Conservation (phyloP, 352 stramenopile genomes). For the Globisporangium alternatum region DNA sequence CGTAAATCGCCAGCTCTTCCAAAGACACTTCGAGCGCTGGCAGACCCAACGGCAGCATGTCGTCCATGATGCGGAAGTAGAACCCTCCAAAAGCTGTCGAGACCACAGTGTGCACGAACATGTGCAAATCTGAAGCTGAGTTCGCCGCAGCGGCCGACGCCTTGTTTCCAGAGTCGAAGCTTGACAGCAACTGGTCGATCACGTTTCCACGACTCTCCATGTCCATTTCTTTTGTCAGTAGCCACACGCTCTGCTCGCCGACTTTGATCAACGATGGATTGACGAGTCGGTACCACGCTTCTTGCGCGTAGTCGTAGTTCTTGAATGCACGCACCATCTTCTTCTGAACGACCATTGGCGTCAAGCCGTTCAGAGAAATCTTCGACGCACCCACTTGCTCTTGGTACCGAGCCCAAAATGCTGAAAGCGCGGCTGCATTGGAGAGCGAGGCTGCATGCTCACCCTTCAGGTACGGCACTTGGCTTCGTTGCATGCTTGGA, state of each 20-base stretch:
- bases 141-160: not conserved
- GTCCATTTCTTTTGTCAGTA: slow-evolving; percentile 79
- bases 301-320: slow-evolving; percentile 86
- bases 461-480: slow-evolving; percentile 60
- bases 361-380: slow-evolving; percentile 58
- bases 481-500: slow-evolving; percentile 52
- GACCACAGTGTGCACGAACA: slow-evolving; percentile 78
- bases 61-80: slow-evolving; percentile 83
- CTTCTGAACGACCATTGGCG: slow-evolving; percentile 62
- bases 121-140: slow-evolving; percentile 28
- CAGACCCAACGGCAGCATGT: slow-evolving; percentile 67
- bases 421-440: slow-evolving; percentile 51
- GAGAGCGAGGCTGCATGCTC: slow-evolving; percentile 35
- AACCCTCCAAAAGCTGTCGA: slow-evolving; percentile 85
- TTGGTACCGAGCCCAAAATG: slow-evolving; percentile 77
- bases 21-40: slow-evolving; percentile 79
- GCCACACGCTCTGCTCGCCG: slow-evolving; percentile 61
- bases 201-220: slow-evolving; percentile 71
- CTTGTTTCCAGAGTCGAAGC: slow-evolving; percentile 31
- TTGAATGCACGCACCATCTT: slow-evolving; percentile 87
- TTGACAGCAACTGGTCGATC: slow-evolving; percentile 78
- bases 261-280: slow-evolving; percentile 72
- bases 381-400: slow-evolving; percentile 57
- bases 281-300: slow-evolving; percentile 80
- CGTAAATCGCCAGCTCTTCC: slow-evolving; percentile 75